Percentiles rank a stretch among this genome's conserved stretches.
phyloP scores from a whole-genome alignment of 805 yeast species.

The Candida easanensis region DNA sequence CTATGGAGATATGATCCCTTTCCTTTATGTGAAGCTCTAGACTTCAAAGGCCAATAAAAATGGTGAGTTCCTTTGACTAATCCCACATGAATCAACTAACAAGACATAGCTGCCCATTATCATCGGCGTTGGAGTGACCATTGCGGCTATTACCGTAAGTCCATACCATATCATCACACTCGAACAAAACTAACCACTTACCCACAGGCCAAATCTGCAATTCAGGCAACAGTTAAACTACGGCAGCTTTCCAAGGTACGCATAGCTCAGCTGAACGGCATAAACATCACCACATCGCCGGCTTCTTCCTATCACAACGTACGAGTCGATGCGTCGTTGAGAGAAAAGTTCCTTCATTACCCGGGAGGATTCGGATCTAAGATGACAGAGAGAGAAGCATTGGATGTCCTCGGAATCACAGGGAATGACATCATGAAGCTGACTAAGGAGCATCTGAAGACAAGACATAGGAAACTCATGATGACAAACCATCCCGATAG shows the following conservation, averaged over 20 bases:
- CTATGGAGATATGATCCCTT: no score
- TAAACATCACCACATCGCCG: constrained; percentile 21
- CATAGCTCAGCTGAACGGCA: constrained; percentile 40
- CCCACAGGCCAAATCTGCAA: constrained; percentile 33
- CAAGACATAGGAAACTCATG: constrained; percentile 74
- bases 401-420: constrained; percentile 57
- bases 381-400: constrained; percentile 72
- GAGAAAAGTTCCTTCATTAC: constrained; percentile 34
- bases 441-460: constrained; percentile 51
- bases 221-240: constrained; percentile 33
- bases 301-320: constrained; percentile 10
- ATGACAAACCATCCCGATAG: constrained; percentile 83
- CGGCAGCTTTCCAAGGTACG: constrained; percentile 32
- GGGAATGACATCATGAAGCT: constrained; percentile 53
- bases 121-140: constrained; percentile 52
- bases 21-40: no score
- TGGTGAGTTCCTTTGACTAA: no score
- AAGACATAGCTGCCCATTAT: constrained; percentile 50
- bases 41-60: no score
- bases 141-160: constrained; percentile 47
- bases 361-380: constrained; percentile 62
- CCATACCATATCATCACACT: background rate
- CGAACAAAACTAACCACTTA: background rate
- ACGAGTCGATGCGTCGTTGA: constrained; percentile 20
- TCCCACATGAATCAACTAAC: constrained; percentile 4